A percentile compares a stretch with the other conserved stretches of the same genome.
These are phyloP conservation scores for Leccinum rimulosum DNA, from an alignment of 768 basidiomycete genomes.

Conservation along the genomic window DNA sequence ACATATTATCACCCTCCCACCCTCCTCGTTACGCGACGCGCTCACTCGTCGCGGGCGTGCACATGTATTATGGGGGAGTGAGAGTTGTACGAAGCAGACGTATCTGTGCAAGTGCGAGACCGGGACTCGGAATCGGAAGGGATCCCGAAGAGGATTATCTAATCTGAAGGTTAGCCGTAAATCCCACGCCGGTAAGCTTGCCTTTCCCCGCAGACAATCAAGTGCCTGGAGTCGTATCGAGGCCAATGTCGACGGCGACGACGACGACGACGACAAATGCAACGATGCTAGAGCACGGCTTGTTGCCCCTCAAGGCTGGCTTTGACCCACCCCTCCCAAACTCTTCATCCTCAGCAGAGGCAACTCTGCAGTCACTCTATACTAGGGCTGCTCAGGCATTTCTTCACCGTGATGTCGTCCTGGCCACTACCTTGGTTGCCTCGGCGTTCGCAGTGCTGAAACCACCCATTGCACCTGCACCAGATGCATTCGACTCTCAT, in stretches of 20 bases:
- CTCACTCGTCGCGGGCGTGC: too few relatives aligned
- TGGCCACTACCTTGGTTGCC: slow-evolving; percentile 62
- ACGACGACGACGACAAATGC: slow-evolving; percentile 42
- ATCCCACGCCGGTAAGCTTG: too few relatives aligned
- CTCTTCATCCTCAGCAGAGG: slow-evolving; percentile 32
- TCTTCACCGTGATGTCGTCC: slow-evolving; percentile 65
- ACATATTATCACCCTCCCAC: too few relatives aligned
- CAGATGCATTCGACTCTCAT: slow-evolving; percentile 45
- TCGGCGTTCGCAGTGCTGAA: slow-evolving; percentile 66
- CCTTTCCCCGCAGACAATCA: slow-evolving; percentile 19
- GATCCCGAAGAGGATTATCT: too few relatives aligned
- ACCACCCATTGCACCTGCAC: slow-evolving; percentile 31
- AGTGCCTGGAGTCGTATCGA: slow-evolving; percentile 7
- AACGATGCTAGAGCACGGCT: slow-evolving; percentile 19
- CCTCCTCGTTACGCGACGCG: too few relatives aligned
- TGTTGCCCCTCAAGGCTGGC: slow-evolving; percentile 38
- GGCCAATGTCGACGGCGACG: slow-evolving; percentile 46
- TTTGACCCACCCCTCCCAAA: slow-evolving; percentile 6
- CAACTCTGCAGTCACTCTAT: slow-evolving; percentile 69
- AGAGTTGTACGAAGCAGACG: too few relatives aligned
- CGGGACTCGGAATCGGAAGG: too few relatives aligned
- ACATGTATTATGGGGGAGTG: too few relatives aligned
- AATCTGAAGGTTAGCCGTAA: too few relatives aligned
- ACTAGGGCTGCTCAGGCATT: slow-evolving; percentile 77
- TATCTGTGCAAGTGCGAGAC: too few relatives aligned